A percentile compares a stretch with the other conserved stretches of the same genome.
phyloP scores from a whole-genome alignment of 306 rosid genomes.

The Herpetospermum pedunculosum region DNA sequence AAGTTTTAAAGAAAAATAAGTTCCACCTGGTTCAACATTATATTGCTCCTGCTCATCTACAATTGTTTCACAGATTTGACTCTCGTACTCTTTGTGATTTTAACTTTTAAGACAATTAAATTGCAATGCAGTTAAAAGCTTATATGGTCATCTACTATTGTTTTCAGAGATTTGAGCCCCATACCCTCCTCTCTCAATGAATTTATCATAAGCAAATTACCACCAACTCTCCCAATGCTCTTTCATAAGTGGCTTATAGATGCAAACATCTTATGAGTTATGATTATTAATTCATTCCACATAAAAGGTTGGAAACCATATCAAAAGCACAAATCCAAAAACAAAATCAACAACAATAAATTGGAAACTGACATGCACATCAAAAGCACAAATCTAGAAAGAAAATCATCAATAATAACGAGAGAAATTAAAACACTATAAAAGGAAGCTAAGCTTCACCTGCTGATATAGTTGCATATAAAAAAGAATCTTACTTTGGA shows the following conservation, averaged over 20 bases:
- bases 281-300: background rate
- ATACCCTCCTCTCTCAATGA: background rate
- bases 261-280: background rate
- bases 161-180: background rate
- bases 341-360: background rate
- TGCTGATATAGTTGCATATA: constrained; percentile 94
- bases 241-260: background rate
- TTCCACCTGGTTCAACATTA: background rate
- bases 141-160: background rate
- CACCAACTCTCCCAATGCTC: background rate
- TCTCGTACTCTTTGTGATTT: background rate
- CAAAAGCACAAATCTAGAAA: background rate
- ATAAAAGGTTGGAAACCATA: background rate
- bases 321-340: background rate
- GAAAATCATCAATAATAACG: background rate
- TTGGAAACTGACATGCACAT: background rate
- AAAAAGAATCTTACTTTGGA: constrained; percentile 92
- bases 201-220: background rate
- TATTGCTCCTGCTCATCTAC: background rate
- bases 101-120: background rate
- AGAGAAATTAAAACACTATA: constrained; percentile 3
- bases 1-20: background rate
- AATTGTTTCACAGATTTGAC: background rate
- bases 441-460: constrained; percentile 21
- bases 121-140: background rate